Percentiles rank a stretch among this genome's conserved stretches.
phyloP scores from a whole-genome alignment of 2,329 filamentous ascomycete genomes.

The Atkinsonella texensis region DNA sequence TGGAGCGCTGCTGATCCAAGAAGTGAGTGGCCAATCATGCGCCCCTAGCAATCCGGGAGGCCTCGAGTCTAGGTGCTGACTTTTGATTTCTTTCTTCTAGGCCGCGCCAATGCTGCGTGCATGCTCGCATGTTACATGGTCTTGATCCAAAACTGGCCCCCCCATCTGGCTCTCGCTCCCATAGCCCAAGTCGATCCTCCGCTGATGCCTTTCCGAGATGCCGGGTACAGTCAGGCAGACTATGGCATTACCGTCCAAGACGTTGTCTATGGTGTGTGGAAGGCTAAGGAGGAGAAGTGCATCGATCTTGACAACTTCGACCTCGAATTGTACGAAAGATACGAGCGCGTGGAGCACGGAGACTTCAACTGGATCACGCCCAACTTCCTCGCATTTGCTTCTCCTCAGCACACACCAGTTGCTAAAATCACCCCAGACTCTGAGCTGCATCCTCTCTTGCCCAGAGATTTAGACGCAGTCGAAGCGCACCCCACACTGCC shows the following conservation, averaged over 20 bases:
- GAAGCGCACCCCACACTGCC: slow-evolving; percentile 60
- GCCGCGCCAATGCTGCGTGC: slow-evolving; percentile 86
- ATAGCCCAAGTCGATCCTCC: slow-evolving; percentile 95
- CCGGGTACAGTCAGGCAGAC: slow-evolving; percentile 95
- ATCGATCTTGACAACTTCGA: slow-evolving; percentile 90
- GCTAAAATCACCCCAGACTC: slow-evolving; percentile 60
- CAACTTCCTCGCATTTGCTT: slow-evolving; percentile 90
- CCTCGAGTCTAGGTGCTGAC: not conserved
- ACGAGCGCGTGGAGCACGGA: slow-evolving; percentile 90
- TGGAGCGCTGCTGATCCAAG: slow-evolving; percentile 88
- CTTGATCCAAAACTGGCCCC: slow-evolving; percentile 93
- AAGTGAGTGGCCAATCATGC: slow-evolving; percentile 45
- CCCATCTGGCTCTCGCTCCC: slow-evolving; percentile 85
- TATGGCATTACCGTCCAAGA: slow-evolving; percentile 94
- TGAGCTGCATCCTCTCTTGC: slow-evolving; percentile 61
- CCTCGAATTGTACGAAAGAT: slow-evolving; percentile 93
- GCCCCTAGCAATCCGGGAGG: too few species aligned
- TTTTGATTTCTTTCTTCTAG: slow-evolving; percentile 26
- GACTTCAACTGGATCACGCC: slow-evolving; percentile 99
- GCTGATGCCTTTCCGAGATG: slow-evolving; percentile 97
- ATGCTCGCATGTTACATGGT: slow-evolving; percentile 98
- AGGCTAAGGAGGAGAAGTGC: slow-evolving; percentile 89
- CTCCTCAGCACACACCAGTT: slow-evolving; percentile 72
- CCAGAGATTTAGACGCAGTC: slow-evolving; percentile 63
- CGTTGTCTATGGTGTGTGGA: slow-evolving; percentile 97